Conservation (phyloP, 805 yeast species). For the Candida berthetii region DNA sequence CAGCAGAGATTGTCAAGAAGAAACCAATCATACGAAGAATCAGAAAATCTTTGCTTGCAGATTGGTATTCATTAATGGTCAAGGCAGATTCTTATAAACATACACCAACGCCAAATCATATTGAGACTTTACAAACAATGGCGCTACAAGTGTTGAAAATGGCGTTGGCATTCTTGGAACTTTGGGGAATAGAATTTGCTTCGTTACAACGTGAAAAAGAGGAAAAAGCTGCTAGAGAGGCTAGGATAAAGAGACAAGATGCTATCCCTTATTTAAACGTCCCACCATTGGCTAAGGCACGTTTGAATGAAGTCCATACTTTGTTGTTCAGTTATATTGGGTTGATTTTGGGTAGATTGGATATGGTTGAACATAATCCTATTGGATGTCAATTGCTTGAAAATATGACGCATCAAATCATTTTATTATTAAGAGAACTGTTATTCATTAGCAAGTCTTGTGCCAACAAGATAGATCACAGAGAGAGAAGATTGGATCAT, state of each 20-base stretch:
- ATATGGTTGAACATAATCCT: conserved; percentile 68
- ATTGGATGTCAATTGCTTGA: conserved; percentile 66
- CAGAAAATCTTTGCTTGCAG: conserved; percentile 66
- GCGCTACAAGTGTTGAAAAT: conserved; percentile 63
- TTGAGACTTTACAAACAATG: conserved; percentile 56
- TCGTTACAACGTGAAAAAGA: conserved; percentile 27
- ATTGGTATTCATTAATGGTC: conserved; percentile 74
- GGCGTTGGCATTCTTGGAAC: conserved; percentile 55
- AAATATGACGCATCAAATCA: conserved; percentile 61
- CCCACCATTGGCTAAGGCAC: conserved; percentile 57
- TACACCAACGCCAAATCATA: conserved; percentile 49
- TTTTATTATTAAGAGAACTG: conserved; percentile 56
- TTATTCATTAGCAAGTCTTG: conserved; percentile 51
- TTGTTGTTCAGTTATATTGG: conserved; percentile 57
- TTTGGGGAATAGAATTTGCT: conserved; percentile 67
- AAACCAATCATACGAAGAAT: conserved; percentile 55
- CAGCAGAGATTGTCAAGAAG: conserved; percentile 61
- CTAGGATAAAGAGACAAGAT: not conserved
- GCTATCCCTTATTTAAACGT: conserved; percentile 35
- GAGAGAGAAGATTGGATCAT: conserved; percentile 12
- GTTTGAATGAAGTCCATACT: conserved; percentile 61
- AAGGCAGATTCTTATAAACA: conserved; percentile 72
- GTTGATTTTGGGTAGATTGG: conserved; percentile 68
- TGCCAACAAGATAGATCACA: conserved; percentile 25
- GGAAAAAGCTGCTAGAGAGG: conserved; percentile 1